These are phyloP conservation scores for Metschnikowia sp. DNA, from an alignment of 805 yeast genomes.

Conservation along the genomic window DNA sequence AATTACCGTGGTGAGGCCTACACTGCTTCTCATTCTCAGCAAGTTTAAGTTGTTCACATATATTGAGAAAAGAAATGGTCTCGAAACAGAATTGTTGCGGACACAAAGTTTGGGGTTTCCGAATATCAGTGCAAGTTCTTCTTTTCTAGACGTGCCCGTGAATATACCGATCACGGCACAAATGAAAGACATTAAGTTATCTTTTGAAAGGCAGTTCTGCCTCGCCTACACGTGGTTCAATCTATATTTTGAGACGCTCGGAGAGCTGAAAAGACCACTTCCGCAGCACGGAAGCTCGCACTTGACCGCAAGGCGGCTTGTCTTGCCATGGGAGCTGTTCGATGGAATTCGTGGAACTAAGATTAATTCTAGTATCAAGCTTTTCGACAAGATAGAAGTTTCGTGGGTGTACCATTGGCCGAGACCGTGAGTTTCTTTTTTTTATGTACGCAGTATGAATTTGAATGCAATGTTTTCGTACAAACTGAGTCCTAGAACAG, in stretches of 20 bases:
- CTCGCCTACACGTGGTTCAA: constrained; percentile 32
- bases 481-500: neutral
- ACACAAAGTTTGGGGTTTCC: constrained; percentile 9
- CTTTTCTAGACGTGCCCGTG: constrained; percentile 7
- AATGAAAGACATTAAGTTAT: constrained; percentile 17
- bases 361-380: constrained; percentile 45
- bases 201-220: constrained; percentile 10
- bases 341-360: constrained; percentile 68
- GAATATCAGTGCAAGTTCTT: constrained; percentile 2
- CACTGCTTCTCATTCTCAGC: constrained; percentile 10
- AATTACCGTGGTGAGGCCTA: constrained; percentile 10
- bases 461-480: neutral
- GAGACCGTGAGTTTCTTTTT: neutral
- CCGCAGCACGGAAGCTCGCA: constrained; percentile 3
- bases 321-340: constrained; percentile 37
- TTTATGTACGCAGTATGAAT: neutral
- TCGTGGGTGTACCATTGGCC: constrained; percentile 26
- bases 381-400: constrained; percentile 50
- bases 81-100: constrained; percentile 1
- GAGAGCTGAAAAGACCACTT: constrained; percentile 6
- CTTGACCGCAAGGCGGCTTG: constrained; percentile 2
- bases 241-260: constrained; percentile 22
- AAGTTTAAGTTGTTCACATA: constrained; percentile 13
- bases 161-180: constrained; percentile 6
- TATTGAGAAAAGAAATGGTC: constrained; percentile 4